Evolutionary conservation across 345 rosid genomes (phyloP), one percentile per base, ranked within the genome.

Genomic region (Eucalyptus cladocalyx): DNA sequence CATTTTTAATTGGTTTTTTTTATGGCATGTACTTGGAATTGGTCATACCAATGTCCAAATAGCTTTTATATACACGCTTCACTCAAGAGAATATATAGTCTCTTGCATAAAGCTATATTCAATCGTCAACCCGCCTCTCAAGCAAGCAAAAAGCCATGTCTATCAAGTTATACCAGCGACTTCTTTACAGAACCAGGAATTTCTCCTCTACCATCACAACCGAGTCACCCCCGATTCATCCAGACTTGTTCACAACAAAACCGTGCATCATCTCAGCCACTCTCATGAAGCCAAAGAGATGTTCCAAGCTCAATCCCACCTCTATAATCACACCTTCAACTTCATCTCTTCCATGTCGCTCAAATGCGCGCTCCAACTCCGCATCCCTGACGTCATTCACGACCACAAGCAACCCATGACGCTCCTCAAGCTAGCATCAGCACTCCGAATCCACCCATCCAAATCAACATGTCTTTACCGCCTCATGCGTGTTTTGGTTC

Each of bases 291-390:
- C 87, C 65, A 15, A 32, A 53, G 93, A 93, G 54, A 60, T 90
- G 87, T 87, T 92, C 67, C 89, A 87, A 88, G 94, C 96, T 83
- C 95, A 95, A 76, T 80, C 89, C 90, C 92, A 92, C 88, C 60
- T 95, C 53, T 91, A 92, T 50, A 91, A 89, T 56, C 93, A 92
- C 48, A 28, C 90, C 48, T 90, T 92, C 53, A 93, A 88, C 89
- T 93, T 86, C 92, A 49, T 94, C 6, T 87, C 90, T 76, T 95
- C 96, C 7, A 92, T 93, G 94, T 90, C 93, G 4, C 95, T 94
- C 23, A 91, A 92, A 60, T 92, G 94, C 49, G 94, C 94, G 3
- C 91, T 92, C 88, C 91, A 93, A 86, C 91, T 95, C 4, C 93
- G 92, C 87, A 93, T 94, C 50, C 93, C 94, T 3, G 94, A 93